Evolutionary conservation across 192 early-diverging fungal species (phyloP).

Genomic region (Gigaspora rosea): DNA sequence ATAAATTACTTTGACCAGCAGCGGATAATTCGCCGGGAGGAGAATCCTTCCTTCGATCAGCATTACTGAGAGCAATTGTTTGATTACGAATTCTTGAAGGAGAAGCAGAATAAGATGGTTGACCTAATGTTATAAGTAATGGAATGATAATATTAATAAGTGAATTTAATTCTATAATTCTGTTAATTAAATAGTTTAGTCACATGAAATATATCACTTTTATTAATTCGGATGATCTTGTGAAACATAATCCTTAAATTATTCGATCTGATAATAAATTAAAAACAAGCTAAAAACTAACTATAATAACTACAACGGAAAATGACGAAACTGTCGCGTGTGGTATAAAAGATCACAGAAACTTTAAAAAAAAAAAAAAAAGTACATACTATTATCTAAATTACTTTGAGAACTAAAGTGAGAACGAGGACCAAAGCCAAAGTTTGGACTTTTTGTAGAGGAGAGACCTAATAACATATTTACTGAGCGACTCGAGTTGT

Average conservation of each 20-base stretch:
- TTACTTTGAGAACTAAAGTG: slow-evolving; percentile 12
- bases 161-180: too few species aligned
- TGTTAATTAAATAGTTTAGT: too few species aligned
- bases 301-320: too few species aligned
- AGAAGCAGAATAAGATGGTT: slow-evolving; percentile 43
- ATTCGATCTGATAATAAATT: too few species aligned
- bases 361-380: too few species aligned
- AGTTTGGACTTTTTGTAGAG: neutral
- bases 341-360: too few species aligned
- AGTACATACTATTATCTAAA: neutral
- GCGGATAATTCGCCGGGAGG: neutral
- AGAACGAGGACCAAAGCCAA: slow-evolving; percentile 22
- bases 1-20: slow-evolving; percentile 30
- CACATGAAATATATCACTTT: too few species aligned
- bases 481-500: too few species aligned
- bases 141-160: neutral
- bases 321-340: too few species aligned
- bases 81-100: slow-evolving; percentile 44
- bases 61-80: slow-evolving; percentile 39
- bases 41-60: slow-evolving; percentile 9
- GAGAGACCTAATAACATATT: neutral
- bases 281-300: too few species aligned
- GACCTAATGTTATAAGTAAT: neutral
- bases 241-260: too few species aligned
- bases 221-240: too few species aligned